Conservation (phyloP, 2,329 filamentous ascomycete species). For the Daldinia eschscholtzii region DNA sequence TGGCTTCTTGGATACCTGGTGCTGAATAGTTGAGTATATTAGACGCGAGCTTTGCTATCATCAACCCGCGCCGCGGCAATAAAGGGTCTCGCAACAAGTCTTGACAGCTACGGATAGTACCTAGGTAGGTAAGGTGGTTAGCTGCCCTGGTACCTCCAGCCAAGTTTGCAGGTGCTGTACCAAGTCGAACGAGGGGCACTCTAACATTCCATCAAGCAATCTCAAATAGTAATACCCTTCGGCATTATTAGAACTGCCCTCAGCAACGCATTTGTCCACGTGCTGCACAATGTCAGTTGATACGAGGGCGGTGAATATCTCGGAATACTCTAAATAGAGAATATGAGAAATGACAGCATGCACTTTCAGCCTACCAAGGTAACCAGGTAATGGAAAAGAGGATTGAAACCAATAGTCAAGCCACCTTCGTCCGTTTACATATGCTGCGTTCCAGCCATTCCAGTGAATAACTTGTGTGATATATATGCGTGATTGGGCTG, state of each 20-base stretch:
- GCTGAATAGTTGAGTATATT: no score
- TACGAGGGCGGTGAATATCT: constrained; percentile 8
- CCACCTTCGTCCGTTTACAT: constrained; percentile 3
- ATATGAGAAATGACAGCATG: constrained; percentile 21
- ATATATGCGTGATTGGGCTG: constrained; percentile 12
- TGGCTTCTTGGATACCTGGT: no score
- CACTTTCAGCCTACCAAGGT: constrained; percentile 10
- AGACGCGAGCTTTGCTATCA: not conserved
- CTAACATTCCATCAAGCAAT: not conserved
- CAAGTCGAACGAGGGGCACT: not conserved
- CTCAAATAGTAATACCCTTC: not conserved
- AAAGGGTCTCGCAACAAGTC: not conserved
- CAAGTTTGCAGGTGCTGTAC: not conserved
- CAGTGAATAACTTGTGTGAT: constrained; percentile 9
- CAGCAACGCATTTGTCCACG: not conserved
- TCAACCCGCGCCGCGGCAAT: not conserved
- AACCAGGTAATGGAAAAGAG: constrained; percentile 11
- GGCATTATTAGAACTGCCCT: not conserved
- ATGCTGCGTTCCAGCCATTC: constrained; percentile 11
- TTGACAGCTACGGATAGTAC: not conserved
- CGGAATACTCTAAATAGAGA: constrained; percentile 2
- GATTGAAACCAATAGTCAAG: constrained; percentile 8
- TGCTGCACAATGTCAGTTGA: constrained; percentile 19
- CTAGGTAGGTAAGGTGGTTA: no score
- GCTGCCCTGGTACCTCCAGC: not conserved